phyloP scores from a whole-genome alignment of 2,329 filamentous ascomycete species.

The Lachnum nothofagi region DNA sequence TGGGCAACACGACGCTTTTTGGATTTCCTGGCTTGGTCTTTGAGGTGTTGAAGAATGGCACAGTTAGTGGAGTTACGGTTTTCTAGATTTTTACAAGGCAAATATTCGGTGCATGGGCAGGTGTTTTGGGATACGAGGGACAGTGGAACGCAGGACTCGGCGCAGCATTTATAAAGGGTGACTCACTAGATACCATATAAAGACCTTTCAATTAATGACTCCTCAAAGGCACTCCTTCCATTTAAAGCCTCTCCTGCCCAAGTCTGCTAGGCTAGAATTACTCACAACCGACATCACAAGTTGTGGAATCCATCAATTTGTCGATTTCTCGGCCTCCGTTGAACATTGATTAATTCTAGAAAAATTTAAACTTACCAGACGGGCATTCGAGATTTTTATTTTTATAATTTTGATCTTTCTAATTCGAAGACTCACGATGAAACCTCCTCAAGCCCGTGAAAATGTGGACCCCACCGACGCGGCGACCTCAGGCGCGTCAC shows the following conservation, averaged over 20 bases:
- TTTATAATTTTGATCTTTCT: too few species aligned
- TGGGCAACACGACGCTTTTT: conserved; percentile 77
- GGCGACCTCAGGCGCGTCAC: not conserved
- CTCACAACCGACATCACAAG: not conserved
- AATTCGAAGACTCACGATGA: not conserved
- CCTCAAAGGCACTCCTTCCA: not conserved
- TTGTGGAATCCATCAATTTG: too few species aligned
- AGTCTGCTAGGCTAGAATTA: not conserved
- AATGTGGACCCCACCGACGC: not conserved
- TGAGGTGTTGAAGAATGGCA: conserved; percentile 89
- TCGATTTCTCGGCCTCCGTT: too few species aligned
- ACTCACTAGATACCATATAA: conserved; percentile 2
- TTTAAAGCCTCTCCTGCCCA: not conserved
- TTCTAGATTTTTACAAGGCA: conserved; percentile 50
- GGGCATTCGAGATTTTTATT: too few species aligned
- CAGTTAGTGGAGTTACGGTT: conserved; percentile 82
- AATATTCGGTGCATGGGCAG: conserved; percentile 1
- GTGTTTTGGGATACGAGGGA: not conserved
- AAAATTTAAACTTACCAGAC: too few species aligned
- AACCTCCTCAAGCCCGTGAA: not conserved
- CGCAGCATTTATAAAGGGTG: not conserved
- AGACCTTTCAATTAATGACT: not conserved
- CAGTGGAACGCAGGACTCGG: conserved; percentile 1
- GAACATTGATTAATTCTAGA: too few species aligned
- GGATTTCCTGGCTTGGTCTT: conserved; percentile 92